Conservation (phyloP, 352 stramenopile genomes). For the Globisporangium perplexum region DNA sequence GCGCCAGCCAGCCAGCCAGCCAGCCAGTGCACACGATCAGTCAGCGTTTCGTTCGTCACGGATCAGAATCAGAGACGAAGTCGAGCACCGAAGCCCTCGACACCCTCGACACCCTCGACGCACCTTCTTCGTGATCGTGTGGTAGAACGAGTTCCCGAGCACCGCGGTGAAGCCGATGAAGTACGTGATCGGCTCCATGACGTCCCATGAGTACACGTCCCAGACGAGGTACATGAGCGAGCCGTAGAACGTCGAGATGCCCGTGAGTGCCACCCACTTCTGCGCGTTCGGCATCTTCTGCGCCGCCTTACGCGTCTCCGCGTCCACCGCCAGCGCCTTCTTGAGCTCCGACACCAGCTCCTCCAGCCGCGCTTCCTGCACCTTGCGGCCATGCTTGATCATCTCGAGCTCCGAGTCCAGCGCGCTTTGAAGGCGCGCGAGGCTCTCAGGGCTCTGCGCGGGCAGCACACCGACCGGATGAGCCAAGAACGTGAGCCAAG, state of each 20-base stretch:
- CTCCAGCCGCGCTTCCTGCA: constrained; percentile 42
- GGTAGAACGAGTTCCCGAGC: constrained; percentile 77
- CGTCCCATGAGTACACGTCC: constrained; percentile 87
- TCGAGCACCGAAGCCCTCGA: too few relatives aligned
- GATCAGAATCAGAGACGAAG: background rate
- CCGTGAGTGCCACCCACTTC: constrained; percentile 63
- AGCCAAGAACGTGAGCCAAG: too few relatives aligned
- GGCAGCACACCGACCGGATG: too few relatives aligned
- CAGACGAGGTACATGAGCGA: constrained; percentile 77
- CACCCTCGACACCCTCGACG: too few relatives aligned
- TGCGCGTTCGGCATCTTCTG: constrained; percentile 55
- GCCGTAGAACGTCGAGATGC: constrained; percentile 64
- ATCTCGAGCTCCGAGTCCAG: constrained; percentile 74
- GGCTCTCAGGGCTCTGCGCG: constrained; percentile 60
- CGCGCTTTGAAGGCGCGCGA: constrained; percentile 60
- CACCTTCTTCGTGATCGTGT: constrained; percentile 68
- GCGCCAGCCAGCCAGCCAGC: too few relatives aligned
- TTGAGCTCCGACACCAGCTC: constrained; percentile 40
- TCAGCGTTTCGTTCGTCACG: too few relatives aligned
- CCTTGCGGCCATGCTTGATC: constrained; percentile 56
- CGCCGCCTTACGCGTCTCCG: constrained; percentile 36
- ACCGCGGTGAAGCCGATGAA: constrained; percentile 87
- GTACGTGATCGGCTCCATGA: constrained; percentile 89
- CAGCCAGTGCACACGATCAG: too few relatives aligned
- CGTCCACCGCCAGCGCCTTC: constrained; percentile 42